A percentile compares a stretch with the other conserved stretches of the same genome.
Evolutionary conservation across 1,139 yeast genomes (phyloP).

Genomic region (Lodderomyces jiufengensis): DNA sequence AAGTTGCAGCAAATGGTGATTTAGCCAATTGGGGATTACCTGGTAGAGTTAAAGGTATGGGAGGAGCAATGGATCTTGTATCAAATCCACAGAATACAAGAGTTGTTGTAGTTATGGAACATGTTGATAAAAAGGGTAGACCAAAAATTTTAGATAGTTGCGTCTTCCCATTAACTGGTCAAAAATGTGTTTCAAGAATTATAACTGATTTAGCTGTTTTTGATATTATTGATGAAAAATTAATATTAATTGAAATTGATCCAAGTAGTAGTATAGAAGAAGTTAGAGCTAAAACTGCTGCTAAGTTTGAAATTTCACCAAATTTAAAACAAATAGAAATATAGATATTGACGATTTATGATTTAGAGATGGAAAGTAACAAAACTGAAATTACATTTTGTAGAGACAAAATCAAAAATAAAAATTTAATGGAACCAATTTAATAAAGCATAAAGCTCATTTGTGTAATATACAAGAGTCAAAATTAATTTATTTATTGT

Average conservation of each 20-base stretch:
- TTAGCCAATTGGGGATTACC: constrained; percentile 54
- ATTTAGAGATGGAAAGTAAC: no score
- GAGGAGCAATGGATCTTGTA: constrained; percentile 56
- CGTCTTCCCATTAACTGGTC: constrained; percentile 46
- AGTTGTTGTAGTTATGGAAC: constrained; percentile 50
- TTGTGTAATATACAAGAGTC: no score
- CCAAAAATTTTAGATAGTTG: constrained; percentile 45
- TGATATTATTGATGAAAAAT: constrained; percentile 33
- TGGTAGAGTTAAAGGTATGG: constrained; percentile 51
- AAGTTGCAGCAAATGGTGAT: constrained; percentile 46
- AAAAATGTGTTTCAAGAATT: constrained; percentile 40
- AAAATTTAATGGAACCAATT: no score
- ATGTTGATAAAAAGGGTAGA: constrained; percentile 43
- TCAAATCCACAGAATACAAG: constrained; percentile 43
- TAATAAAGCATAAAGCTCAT: no score
- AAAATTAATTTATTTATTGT: no score
- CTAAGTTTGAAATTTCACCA: constrained; percentile 34
- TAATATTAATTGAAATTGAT: constrained; percentile 39
- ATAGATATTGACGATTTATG: constrained; percentile 3
- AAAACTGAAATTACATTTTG: no score
- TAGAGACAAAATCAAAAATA: no score
- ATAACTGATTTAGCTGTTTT: constrained; percentile 51
- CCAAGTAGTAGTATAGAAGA: constrained; percentile 39
- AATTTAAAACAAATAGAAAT: constrained; percentile 19
- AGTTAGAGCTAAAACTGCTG: constrained; percentile 36